A percentile compares a stretch with the other conserved stretches of the same genome.
Evolutionary conservation across 192 early-diverging fungal species (phyloP).

Genomic region (Allomyces macrogynus): DNA sequence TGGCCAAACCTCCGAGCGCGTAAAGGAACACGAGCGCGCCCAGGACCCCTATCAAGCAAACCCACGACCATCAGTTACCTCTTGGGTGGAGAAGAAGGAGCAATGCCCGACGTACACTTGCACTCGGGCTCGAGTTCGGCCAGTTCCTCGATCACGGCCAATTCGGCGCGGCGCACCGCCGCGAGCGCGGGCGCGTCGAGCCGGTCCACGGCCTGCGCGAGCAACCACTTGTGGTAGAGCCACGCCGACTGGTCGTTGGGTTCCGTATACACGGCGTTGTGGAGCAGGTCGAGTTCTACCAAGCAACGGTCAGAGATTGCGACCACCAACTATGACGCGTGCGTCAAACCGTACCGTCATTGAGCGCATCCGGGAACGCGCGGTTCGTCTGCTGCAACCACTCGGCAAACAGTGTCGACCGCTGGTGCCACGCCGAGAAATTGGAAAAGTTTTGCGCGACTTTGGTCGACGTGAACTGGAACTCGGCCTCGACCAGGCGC

Average conservation of each 20-base stretch:
- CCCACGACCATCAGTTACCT: constrained; percentile 1
- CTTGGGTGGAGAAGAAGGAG: neutral
- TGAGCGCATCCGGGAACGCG: constrained; percentile 6
- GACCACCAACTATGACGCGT: constrained; percentile 9
- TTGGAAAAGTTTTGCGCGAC: constrained; percentile 88
- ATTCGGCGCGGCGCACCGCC: neutral
- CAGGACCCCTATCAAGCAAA: constrained; percentile 10
- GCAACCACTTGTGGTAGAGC: constrained; percentile 87
- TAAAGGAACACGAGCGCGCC: constrained; percentile 5
- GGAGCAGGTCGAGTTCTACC: constrained; percentile 59
- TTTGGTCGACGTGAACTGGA: constrained; percentile 74
- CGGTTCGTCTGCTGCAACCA: constrained; percentile 3
- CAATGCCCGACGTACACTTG: neutral
- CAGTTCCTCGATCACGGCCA: constrained; percentile 16
- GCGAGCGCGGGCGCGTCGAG: constrained; percentile 10
- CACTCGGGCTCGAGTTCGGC: constrained; percentile 22
- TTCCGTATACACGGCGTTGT: constrained; percentile 86
- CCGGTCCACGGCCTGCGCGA: constrained; percentile 24
- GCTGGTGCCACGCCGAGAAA: constrained; percentile 96
- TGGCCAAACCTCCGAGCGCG: constrained; percentile 5
- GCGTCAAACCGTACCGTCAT: constrained; percentile 6
- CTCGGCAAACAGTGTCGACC: constrained; percentile 48
- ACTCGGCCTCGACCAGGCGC: constrained; percentile 33
- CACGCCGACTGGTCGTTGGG: constrained; percentile 93
- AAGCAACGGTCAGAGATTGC: constrained; percentile 4